A percentile compares a stretch with the other conserved stretches of the same genome.
Conservation (phyloP, 352 stramenopile species). For the Phytophthora multivora region DNA sequence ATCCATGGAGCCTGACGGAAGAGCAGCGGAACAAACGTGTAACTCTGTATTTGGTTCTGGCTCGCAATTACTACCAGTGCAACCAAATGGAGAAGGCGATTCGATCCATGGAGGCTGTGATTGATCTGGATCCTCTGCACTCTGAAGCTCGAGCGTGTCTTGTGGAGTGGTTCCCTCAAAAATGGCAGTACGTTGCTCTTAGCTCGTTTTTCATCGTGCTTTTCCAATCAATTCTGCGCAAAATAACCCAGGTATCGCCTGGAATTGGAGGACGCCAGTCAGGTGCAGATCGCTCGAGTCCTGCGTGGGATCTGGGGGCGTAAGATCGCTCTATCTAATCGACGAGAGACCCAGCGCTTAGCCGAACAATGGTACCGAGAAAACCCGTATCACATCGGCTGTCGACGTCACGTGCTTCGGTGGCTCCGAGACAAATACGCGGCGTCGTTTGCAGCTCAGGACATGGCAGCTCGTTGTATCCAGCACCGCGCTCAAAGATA, state of each 20-base stretch:
- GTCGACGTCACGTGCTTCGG: constrained; percentile 44
- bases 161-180: constrained; percentile 64
- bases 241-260: constrained; percentile 47
- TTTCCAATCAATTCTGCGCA: not conserved
- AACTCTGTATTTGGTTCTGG: constrained; percentile 60
- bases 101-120: constrained; percentile 67
- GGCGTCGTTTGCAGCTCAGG: constrained; percentile 63
- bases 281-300: constrained; percentile 69
- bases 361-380: constrained; percentile 38
- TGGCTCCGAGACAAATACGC: constrained; percentile 49
- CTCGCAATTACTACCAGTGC: constrained; percentile 65
- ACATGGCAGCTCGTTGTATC: constrained; percentile 53
- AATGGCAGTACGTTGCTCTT: constrained; percentile 60
- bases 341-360: constrained; percentile 22
- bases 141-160: constrained; percentile 60
- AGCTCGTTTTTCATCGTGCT: not conserved
- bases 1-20: constrained; percentile 18
- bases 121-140: constrained; percentile 61
- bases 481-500: constrained; percentile 47
- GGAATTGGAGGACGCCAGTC: constrained; percentile 67
- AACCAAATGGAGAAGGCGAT: constrained; percentile 85
- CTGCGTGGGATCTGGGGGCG: constrained; percentile 67
- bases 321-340: constrained; percentile 18
- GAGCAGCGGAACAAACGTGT: constrained; percentile 38
- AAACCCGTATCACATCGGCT: constrained; percentile 45